These are phyloP conservation scores for Phytophthora colocasiae DNA, from an alignment of 352 stramenopile genomes.

Conservation along the genomic window DNA sequence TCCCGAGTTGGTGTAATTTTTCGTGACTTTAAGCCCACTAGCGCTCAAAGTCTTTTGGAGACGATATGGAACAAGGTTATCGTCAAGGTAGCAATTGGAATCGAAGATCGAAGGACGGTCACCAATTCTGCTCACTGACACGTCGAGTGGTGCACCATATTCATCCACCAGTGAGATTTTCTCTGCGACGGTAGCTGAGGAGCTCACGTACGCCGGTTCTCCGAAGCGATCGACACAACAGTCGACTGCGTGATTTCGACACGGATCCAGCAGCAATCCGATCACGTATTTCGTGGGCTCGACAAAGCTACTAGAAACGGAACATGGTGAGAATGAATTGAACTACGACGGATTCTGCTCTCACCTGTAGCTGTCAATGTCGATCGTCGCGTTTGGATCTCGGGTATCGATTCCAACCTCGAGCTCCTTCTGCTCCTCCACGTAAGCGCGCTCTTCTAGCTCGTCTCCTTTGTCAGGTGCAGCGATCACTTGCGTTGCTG, in stretches of 20 bases:
- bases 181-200: slow-evolving; percentile 36
- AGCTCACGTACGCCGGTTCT: slow-evolving; percentile 60
- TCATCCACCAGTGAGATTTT: slow-evolving; percentile 81
- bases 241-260: slow-evolving; percentile 53
- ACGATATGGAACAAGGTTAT: slow-evolving; percentile 52
- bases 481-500: slow-evolving; percentile 59
- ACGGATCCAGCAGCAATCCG: slow-evolving; percentile 86
- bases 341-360: background rate
- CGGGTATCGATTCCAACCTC: slow-evolving; percentile 46
- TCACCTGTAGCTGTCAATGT: slow-evolving; percentile 77
- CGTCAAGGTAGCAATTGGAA: slow-evolving; percentile 75
- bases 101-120: slow-evolving; percentile 78
- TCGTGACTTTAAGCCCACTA: slow-evolving; percentile 49
- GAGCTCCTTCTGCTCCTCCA: slow-evolving; percentile 51
- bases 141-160: slow-evolving; percentile 56
- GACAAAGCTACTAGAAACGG: slow-evolving; percentile 36
- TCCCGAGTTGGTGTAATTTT: slow-evolving; percentile 61
- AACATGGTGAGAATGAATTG: background rate
- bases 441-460: slow-evolving; percentile 63
- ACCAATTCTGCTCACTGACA: slow-evolving; percentile 68
- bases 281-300: slow-evolving; percentile 77
- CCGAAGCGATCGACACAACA: slow-evolving; percentile 87
- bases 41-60: slow-evolving; percentile 64
- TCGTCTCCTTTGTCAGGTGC: slow-evolving; percentile 75
- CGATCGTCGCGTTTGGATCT: slow-evolving; percentile 52